phyloP scores from a whole-genome alignment of 352 stramenopile species.

The Phytophthora uliginosa region DNA sequence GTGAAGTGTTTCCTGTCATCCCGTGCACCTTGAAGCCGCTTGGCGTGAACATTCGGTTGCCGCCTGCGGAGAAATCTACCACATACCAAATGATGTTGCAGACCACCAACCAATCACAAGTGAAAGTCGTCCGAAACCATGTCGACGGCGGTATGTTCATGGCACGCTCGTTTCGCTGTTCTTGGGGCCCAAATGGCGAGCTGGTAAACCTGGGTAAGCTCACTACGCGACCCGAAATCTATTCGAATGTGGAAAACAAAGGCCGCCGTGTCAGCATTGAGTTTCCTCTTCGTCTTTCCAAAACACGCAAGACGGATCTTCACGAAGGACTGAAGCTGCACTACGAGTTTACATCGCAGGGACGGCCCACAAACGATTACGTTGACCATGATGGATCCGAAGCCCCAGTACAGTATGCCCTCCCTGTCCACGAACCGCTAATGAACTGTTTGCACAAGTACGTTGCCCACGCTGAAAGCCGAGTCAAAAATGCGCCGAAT shows the following conservation, averaged over 20 bases:
- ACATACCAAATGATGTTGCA: constrained; percentile 81
- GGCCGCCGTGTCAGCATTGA: constrained; percentile 55
- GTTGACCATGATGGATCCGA: constrained; percentile 41
- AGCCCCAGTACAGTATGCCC: constrained; percentile 47
- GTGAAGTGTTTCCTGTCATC: constrained; percentile 49
- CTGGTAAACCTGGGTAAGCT: constrained; percentile 73
- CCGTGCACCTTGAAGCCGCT: constrained; percentile 43
- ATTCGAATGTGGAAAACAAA: constrained; percentile 27
- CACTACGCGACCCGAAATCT: constrained; percentile 33
- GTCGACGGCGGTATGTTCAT: constrained; percentile 80
- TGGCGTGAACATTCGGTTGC: constrained; percentile 28
- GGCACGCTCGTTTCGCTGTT: constrained; percentile 84
- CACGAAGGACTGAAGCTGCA: constrained; percentile 71
- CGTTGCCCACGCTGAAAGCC: constrained; percentile 53
- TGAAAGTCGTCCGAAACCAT: constrained; percentile 55
- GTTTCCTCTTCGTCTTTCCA: constrained; percentile 52
- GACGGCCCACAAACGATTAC: constrained; percentile 29
- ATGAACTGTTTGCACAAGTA: constrained; percentile 76
- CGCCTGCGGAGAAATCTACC: constrained; percentile 54
- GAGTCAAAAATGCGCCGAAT: constrained; percentile 16
- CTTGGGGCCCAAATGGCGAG: constrained; percentile 82
- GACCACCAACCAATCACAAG: constrained; percentile 42
- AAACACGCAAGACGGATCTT: constrained; percentile 50
- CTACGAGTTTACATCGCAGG: constrained; percentile 58
- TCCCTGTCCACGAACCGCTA: constrained; percentile 60